Conservation (phyloP, 371 early-diverging fungal species). For the Mortierella sp. region DNA sequence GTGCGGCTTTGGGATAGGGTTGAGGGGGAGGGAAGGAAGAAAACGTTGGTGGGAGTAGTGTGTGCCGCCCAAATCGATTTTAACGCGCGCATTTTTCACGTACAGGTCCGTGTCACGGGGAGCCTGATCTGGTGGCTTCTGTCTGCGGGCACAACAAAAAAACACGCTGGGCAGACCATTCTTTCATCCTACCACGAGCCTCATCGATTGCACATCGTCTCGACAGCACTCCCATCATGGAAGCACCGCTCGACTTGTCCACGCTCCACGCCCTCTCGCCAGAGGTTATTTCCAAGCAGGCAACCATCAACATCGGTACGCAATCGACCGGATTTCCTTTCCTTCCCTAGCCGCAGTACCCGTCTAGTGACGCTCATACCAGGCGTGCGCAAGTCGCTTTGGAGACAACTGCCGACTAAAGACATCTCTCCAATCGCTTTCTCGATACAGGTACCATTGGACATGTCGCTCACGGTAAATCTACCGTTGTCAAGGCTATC, state of each 20-base stretch:
- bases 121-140: too few species aligned
- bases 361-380: background rate
- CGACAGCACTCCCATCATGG: constrained; percentile 26
- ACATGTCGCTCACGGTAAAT: constrained; percentile 99
- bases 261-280: constrained; percentile 43
- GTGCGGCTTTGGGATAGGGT: background rate
- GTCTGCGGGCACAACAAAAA: too few species aligned
- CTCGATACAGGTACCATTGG: constrained; percentile 94
- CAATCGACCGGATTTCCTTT: background rate
- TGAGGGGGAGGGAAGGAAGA: too few species aligned
- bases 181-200: too few species aligned
- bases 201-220: background rate
- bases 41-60: too few species aligned
- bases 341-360: constrained; percentile 64
- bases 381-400: too few species aligned
- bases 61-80: too few species aligned
- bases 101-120: too few species aligned
- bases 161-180: too few species aligned
- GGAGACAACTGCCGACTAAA: background rate
- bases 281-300: constrained; percentile 94
- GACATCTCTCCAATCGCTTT: background rate
- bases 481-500: constrained; percentile 99
- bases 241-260: constrained; percentile 38
- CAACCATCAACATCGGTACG: constrained; percentile 98
- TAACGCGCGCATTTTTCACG: too few species aligned